These are phyloP conservation scores for Vigna mungo DNA, from an alignment of 306 rosid genomes.

Conservation along the genomic window DNA sequence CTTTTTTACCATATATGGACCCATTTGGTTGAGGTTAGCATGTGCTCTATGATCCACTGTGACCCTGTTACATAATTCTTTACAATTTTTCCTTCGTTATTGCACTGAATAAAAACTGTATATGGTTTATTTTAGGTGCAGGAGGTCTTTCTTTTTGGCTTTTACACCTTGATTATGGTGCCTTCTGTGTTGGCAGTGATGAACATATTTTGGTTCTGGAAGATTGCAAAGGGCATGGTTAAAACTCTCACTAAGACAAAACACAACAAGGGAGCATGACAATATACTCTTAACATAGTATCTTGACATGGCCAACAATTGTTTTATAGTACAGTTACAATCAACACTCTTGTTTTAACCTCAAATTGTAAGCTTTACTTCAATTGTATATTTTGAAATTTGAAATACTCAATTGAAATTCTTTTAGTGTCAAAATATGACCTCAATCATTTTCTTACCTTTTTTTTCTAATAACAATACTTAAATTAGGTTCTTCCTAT, in stretches of 20 bases:
- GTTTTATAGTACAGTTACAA: neutral
- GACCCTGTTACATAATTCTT: neutral
- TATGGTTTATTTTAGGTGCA: slow-evolving; percentile 57
- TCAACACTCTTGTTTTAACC: neutral
- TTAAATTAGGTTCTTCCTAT: too few relatives aligned
- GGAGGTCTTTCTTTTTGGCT: slow-evolving; percentile 57
- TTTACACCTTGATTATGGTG: slow-evolving; percentile 60
- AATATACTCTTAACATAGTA: neutral
- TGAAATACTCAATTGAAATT: slow-evolving; percentile 22
- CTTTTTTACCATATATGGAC: slow-evolving; percentile 61
- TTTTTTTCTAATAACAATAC: too few relatives aligned
- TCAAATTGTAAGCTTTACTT: neutral
- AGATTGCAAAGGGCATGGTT: slow-evolving; percentile 73
- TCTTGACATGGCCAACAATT: slow-evolving; percentile 18
- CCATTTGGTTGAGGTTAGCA: slow-evolving; percentile 74
- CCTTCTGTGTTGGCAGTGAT: slow-evolving; percentile 61
- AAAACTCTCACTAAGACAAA: slow-evolving; percentile 64
- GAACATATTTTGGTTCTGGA: slow-evolving; percentile 83
- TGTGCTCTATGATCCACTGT: neutral
- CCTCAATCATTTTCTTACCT: neutral
- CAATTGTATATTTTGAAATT: slow-evolving; percentile 5
- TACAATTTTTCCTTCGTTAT: neutral
- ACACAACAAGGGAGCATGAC: slow-evolving; percentile 50
- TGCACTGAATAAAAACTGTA: slow-evolving; percentile 4
- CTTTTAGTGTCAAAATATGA: neutral